Percentiles rank a stretch among this genome's conserved stretches.
phyloP scores from a whole-genome alignment of 306 rosid genomes.

The Gynostemma pentaphyllum region DNA sequence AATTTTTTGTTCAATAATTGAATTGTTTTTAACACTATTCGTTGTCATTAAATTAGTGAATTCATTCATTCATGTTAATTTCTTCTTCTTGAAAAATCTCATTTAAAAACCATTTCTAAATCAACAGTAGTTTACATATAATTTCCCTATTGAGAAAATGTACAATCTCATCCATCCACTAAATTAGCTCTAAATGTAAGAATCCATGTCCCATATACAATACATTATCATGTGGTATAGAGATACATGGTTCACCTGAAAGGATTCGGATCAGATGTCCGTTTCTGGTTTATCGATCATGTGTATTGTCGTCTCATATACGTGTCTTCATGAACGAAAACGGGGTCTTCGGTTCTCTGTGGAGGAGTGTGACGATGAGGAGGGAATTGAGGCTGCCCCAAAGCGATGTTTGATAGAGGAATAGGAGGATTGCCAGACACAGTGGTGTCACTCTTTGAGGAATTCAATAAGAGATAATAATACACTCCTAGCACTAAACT shows the following conservation, averaged over 20 bases:
- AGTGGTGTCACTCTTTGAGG: constrained; percentile 25
- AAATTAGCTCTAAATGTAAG: too few relatives aligned
- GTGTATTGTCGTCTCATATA: constrained; percentile 70
- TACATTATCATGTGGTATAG: neutral
- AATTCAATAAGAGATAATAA: constrained; percentile 37
- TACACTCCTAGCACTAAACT: constrained; percentile 54
- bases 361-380: constrained; percentile 22
- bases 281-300: constrained; percentile 32
- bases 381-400: constrained; percentile 84
- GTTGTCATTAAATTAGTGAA: too few relatives aligned
- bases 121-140: too few relatives aligned
- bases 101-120: too few relatives aligned
- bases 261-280: neutral
- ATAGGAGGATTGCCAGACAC: constrained; percentile 21
- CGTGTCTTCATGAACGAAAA: constrained; percentile 86
- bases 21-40: too few relatives aligned
- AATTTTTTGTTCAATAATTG: too few relatives aligned
- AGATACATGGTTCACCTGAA: neutral
- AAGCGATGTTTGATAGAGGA: constrained; percentile 58
- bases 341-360: constrained; percentile 45
- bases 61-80: too few relatives aligned
- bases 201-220: too few relatives aligned
- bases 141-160: too few relatives aligned
- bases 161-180: too few relatives aligned
- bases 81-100: too few relatives aligned